These are phyloP conservation scores for Parathielavia appendiculata DNA, from an alignment of 495 filamentous ascomycete genomes.

Conservation along the genomic window DNA sequence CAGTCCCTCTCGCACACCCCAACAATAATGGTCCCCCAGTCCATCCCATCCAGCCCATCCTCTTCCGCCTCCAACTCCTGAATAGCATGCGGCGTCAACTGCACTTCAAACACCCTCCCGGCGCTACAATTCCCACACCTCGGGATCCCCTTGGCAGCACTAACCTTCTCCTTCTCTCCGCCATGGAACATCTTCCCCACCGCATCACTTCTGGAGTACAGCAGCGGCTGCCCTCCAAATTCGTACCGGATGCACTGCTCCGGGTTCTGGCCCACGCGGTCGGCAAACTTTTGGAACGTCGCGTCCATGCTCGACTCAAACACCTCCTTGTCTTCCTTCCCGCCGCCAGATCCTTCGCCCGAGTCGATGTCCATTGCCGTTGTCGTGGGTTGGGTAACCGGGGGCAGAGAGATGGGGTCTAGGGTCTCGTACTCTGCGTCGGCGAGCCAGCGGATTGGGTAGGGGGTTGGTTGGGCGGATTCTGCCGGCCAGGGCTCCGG, in stretches of 20 bases:
- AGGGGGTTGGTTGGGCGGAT: conserved; percentile 59
- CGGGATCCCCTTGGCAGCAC: conserved; percentile 51
- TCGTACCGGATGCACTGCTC: conserved; percentile 94
- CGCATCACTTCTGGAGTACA: conserved; percentile 71
- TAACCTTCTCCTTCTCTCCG: conserved; percentile 14
- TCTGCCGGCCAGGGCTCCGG: conserved; percentile 70
- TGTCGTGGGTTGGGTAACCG: conserved; percentile 44
- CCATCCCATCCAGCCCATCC: conserved; percentile 81
- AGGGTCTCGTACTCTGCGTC: conserved; percentile 92
- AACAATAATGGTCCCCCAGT: conserved; percentile 96
- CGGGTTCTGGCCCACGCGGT: conserved; percentile 81
- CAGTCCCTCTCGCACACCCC: conserved; percentile 60
- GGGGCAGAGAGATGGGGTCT: conserved; percentile 43
- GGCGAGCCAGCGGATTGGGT: conserved; percentile 67
- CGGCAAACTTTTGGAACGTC: conserved; percentile 87
- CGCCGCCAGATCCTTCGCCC: conserved; percentile 32
- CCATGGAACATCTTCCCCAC: conserved; percentile 59
- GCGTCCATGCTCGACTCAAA: conserved; percentile 82
- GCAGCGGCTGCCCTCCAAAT: conserved; percentile 69
- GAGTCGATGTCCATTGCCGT: conserved; percentile 55
- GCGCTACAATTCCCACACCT: conserved; percentile 71
- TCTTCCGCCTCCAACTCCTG: conserved; percentile 78
- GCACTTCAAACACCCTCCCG: conserved; percentile 71
- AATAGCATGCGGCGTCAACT: conserved; percentile 88
- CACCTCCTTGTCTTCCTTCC: conserved; percentile 70